Conservation (phyloP, 768 basidiomycete species). For the Lactarius quietus region DNA sequence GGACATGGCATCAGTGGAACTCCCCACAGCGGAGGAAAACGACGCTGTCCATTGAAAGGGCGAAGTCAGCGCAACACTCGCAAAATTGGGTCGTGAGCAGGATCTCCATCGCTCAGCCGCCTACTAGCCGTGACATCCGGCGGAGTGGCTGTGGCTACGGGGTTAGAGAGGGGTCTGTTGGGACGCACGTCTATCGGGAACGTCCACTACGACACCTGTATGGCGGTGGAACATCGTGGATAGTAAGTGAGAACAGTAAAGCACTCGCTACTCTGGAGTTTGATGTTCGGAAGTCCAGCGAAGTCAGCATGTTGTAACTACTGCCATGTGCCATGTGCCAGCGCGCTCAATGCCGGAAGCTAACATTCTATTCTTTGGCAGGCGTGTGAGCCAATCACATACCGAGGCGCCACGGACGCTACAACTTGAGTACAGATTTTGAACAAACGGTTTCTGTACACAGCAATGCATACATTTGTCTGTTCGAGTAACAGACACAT, state of each 20-base stretch:
- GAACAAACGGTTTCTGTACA: not conserved
- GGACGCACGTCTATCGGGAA: conserved; percentile 16
- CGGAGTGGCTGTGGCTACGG: conserved; percentile 5
- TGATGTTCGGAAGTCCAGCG: not conserved
- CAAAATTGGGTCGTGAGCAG: not conserved
- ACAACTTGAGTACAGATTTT: not conserved
- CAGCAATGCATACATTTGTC: not conserved
- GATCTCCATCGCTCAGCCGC: conserved; percentile 1
- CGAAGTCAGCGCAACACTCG: not conserved
- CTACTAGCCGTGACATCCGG: not conserved
- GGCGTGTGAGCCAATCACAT: not conserved
- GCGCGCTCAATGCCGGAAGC: not conserved
- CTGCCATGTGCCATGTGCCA: too few relatives aligned
- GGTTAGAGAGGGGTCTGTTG: not conserved
- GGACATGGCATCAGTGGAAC: conserved; percentile 39
- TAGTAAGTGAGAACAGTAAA: not conserved
- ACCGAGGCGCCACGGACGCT: not conserved
- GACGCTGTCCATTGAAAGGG: not conserved
- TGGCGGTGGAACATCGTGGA: conserved; percentile 14
- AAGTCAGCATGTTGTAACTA: not conserved
- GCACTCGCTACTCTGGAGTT: not conserved
- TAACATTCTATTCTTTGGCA: not conserved
- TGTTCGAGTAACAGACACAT: too few relatives aligned
- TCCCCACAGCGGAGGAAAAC: not conserved
- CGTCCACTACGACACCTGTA: conserved; percentile 19